Conservation (phyloP, 176 grass and related monocot species). For the Saccharum spontaneum region DNA sequence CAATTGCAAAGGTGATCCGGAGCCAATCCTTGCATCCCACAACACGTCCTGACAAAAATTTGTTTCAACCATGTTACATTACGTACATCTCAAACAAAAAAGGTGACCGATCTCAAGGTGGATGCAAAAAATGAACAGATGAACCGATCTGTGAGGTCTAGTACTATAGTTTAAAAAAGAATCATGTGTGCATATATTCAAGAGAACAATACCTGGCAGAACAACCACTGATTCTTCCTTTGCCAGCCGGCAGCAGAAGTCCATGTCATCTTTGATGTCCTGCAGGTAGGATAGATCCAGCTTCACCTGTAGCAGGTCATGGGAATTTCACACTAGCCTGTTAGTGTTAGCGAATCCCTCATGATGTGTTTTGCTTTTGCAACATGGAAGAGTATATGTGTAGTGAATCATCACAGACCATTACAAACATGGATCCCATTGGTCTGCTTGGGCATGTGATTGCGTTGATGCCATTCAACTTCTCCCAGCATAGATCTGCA, state of each 20-base stretch:
- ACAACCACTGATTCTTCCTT: constrained; percentile 66
- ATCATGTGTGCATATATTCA: neutral
- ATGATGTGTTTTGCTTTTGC: neutral
- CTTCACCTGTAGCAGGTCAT: constrained; percentile 46
- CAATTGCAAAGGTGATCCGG: constrained; percentile 56
- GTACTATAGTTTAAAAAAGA: neutral
- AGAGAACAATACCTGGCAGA: constrained; percentile 50
- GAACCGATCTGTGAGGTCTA: too few relatives aligned
- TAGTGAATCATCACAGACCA: constrained; percentile 33
- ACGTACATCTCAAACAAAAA: neutral
- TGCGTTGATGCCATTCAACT: constrained; percentile 48
- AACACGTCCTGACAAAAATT: constrained; percentile 30
- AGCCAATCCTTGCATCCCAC: constrained; percentile 75
- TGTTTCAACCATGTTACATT: neutral
- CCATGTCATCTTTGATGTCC: constrained; percentile 71
- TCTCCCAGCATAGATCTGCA: constrained; percentile 59
- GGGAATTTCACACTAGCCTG: neutral
- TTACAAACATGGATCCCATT: constrained; percentile 64
- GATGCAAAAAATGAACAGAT: neutral
- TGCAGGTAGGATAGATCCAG: constrained; percentile 54
- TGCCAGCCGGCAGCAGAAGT: constrained; percentile 70
- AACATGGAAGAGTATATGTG: neutral
- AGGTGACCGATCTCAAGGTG: neutral
- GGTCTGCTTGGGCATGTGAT: constrained; percentile 64
- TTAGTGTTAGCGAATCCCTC: neutral